Evolutionary conservation across 331 rosid genomes (phyloP).

Genomic region (Dryas integrifolia): DNA sequence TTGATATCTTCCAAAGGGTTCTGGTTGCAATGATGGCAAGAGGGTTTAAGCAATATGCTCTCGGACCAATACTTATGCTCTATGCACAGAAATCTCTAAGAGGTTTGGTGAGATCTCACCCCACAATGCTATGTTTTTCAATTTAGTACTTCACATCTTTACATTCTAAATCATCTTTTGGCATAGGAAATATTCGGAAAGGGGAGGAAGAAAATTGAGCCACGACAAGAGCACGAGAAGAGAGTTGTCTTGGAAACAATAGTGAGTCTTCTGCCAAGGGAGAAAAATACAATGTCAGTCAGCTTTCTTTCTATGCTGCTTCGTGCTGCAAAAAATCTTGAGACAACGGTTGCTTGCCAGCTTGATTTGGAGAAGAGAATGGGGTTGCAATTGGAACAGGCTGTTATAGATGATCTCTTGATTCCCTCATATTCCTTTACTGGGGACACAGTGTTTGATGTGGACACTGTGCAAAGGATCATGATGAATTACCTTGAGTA

Average conservation of each 20-base stretch:
- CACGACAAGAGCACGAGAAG: constrained; percentile 74
- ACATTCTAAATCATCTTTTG: constrained; percentile 8
- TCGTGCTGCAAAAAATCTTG: constrained; percentile 67
- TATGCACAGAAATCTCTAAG: constrained; percentile 95
- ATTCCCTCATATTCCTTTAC: constrained; percentile 79
- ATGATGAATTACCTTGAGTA: constrained; percentile 58
- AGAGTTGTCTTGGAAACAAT: constrained; percentile 85
- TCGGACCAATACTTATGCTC: constrained; percentile 88
- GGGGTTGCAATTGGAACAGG: constrained; percentile 71
- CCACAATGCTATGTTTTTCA: constrained; percentile 21
- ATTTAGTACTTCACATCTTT: background rate
- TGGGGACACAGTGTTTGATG: constrained; percentile 84
- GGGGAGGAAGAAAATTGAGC: constrained; percentile 78
- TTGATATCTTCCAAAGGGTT: constrained; percentile 85
- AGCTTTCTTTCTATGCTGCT: constrained; percentile 94
- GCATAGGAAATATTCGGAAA: constrained; percentile 67
- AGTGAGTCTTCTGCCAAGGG: constrained; percentile 87
- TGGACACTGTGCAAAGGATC: constrained; percentile 75
- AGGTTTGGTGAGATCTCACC: constrained; percentile 90
- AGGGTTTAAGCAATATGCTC: constrained; percentile 82
- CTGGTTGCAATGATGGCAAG: constrained; percentile 89
- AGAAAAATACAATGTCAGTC: constrained; percentile 67
- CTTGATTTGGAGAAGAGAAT: constrained; percentile 89
- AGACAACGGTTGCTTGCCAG: constrained; percentile 94
- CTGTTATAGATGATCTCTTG: constrained; percentile 83